Percentiles rank a stretch among this genome's conserved stretches.
Conservation (phyloP, 257 asterid genomes). For the Solanum raphanifolium region DNA sequence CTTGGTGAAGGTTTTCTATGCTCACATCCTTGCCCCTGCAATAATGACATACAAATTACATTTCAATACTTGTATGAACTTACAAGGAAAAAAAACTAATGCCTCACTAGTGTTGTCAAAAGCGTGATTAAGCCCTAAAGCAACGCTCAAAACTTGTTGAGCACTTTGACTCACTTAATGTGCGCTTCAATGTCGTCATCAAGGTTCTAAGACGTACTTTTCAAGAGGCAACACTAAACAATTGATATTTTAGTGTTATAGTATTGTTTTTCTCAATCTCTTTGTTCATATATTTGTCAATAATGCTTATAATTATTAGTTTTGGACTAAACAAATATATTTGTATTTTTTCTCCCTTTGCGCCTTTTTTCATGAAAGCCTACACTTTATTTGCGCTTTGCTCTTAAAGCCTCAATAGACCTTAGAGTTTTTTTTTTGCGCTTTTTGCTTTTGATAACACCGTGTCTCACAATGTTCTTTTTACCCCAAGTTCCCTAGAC, state of each 20-base stretch:
- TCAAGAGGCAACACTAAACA: not conserved
- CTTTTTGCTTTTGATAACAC: not conserved
- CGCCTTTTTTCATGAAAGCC: not conserved
- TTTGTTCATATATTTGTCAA: not conserved
- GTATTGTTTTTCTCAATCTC: not conserved
- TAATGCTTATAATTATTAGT: not conserved
- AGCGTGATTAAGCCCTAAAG: not conserved
- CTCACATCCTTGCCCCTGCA: constrained; percentile 83
- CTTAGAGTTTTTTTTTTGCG: not conserved
- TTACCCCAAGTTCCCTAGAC: not conserved
- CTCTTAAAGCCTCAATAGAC: not conserved
- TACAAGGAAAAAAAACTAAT: not conserved
- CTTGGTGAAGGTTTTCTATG: constrained; percentile 67
- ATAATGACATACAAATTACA: not conserved
- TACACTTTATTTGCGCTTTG: not conserved
- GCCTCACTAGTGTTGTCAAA: not conserved
- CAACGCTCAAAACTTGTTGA: not conserved
- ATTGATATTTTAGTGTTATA: no score
- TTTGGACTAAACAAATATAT: not conserved
- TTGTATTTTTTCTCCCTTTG: not conserved
- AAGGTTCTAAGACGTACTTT: not conserved
- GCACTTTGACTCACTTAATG: not conserved
- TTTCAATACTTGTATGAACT: not conserved
- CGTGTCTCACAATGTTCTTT: not conserved
- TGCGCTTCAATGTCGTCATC: not conserved